Base-by-base conservation (phyloP, 768 basidiomycete genomes). In the Astraeus odoratus region DNA sequence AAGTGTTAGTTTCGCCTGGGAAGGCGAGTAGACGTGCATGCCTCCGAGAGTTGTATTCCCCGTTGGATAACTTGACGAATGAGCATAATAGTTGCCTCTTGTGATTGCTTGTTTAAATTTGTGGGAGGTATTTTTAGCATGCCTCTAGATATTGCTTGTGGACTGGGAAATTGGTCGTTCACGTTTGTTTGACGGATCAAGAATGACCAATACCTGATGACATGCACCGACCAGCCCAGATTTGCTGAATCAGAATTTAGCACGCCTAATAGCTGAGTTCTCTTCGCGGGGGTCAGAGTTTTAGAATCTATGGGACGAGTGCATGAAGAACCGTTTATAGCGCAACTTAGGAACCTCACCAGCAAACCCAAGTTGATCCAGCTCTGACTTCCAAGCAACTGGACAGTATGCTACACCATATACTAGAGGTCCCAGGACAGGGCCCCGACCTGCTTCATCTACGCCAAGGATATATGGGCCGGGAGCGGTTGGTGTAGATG, bases 401-500 rank as follows among this genome's bases (percentile, higher is more conserved):
- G 92, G 88, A 56, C 95, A 98, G 58, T 91, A 97, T 0, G 96
- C 94, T 20, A 95, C 81, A 6, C 88, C 95, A 57, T 99, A 98
- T 0, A 99, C 96, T 48, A 98, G 77, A 0, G 96, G 96, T 1
- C 94, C 95, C 0, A 99, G 71, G 1, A 95, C 95, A 18, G 95
- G 96, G 0, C 96, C 96, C 44, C 96, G 75, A 0, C 96, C 96
- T 0, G 96, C 96, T 62, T 99, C 96, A 63, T 99, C 96, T n/a
- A 99, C 93, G 19, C 96, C 96, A 40, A 99, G 83, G 39, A 97
- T 89, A 68, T 94, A 96, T 0, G 86, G 85, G 0, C 89, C 89
- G 1, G 63, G 46, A 1, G 80, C 75, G 0, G 81, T 83, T 2
- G 89, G 88, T 0, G 61, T 75, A 1, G 80, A 73, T 0, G 86